These are phyloP conservation scores for Exophiala calicioides DNA, from an alignment of 2,329 filamentous ascomycete species.

Conservation along the genomic window DNA sequence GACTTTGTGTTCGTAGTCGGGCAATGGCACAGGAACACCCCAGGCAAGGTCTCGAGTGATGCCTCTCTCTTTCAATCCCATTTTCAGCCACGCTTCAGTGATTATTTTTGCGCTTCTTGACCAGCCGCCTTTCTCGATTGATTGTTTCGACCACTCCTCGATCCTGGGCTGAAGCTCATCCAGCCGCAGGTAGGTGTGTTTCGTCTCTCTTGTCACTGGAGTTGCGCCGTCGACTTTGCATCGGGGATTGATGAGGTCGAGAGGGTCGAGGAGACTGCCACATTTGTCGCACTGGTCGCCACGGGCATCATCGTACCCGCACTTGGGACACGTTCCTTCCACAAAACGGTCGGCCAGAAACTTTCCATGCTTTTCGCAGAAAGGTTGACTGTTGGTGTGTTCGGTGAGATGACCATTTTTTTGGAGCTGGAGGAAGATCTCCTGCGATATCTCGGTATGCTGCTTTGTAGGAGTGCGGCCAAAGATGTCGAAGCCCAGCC, in stretches of 20 bases:
- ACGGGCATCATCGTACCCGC: conserved; percentile 66
- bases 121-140: conserved; percentile 67
- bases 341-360: conserved; percentile 72
- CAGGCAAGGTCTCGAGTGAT: conserved; percentile 93
- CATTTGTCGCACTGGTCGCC: conserved; percentile 77
- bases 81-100: conserved; percentile 56
- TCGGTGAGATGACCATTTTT: conserved; percentile 88
- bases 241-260: conserved; percentile 77
- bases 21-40: conserved; percentile 67
- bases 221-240: conserved; percentile 89
- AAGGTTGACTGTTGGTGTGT: conserved; percentile 83
- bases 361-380: conserved; percentile 74
- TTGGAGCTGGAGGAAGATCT: conserved; percentile 84
- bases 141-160: conserved; percentile 73
- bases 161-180: conserved; percentile 79
- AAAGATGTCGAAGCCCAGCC: conserved; percentile 92
- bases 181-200: conserved; percentile 85
- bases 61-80: conserved; percentile 80
- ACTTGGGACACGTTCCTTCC: conserved; percentile 50
- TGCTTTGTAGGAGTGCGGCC: conserved; percentile 85
- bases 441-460: conserved; percentile 90
- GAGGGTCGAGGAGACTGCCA: conserved; percentile 69
- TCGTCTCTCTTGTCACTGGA: conserved; percentile 78
- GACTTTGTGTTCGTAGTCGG: conserved; percentile 72
- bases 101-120: conserved; percentile 47